These are phyloP conservation scores for Hirschioporus abietinus DNA, from an alignment of 768 basidiomycete species.

Conservation along the genomic window DNA sequence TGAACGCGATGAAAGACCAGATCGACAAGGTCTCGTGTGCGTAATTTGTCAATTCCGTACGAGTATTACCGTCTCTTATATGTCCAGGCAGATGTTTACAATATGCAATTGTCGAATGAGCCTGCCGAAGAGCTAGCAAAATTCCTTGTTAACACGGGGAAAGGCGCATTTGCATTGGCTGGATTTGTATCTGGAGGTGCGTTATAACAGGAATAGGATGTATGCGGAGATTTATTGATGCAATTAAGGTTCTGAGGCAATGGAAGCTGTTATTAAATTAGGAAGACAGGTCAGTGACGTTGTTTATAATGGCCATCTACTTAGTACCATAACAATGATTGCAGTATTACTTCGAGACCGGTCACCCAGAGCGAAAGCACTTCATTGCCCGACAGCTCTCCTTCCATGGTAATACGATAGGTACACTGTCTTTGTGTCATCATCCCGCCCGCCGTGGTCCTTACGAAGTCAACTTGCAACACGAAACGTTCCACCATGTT, in stretches of 20 bases:
- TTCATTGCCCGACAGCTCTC: slow-evolving; percentile 77
- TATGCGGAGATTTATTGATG: neutral
- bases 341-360: slow-evolving; percentile 67
- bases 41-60: slow-evolving; percentile 20
- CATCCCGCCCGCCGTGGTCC: slow-evolving; percentile 65
- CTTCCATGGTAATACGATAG: slow-evolving; percentile 82
- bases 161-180: slow-evolving; percentile 67
- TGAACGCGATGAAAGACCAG: slow-evolving; percentile 73
- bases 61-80: neutral
- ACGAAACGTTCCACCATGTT: slow-evolving; percentile 72
- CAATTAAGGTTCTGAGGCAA: slow-evolving; percentile 72
- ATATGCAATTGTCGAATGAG: slow-evolving; percentile 75
- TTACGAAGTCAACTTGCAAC: slow-evolving; percentile 61
- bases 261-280: slow-evolving; percentile 83
- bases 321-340: slow-evolving; percentile 3
- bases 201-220: slow-evolving; percentile 11
- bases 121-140: slow-evolving; percentile 79
- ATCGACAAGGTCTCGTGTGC: slow-evolving; percentile 71
- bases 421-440: slow-evolving; percentile 60
- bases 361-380: slow-evolving; percentile 65
- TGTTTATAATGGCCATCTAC: neutral
- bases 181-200: slow-evolving; percentile 75
- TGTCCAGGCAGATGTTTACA: slow-evolving; percentile 67
- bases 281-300: slow-evolving; percentile 56
- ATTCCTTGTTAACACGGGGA: slow-evolving; percentile 53